Percentiles rank a stretch among this genome's conserved stretches.
Conservation (phyloP, 176 grass and related monocot species). For the Elymus sibiricus region DNA sequence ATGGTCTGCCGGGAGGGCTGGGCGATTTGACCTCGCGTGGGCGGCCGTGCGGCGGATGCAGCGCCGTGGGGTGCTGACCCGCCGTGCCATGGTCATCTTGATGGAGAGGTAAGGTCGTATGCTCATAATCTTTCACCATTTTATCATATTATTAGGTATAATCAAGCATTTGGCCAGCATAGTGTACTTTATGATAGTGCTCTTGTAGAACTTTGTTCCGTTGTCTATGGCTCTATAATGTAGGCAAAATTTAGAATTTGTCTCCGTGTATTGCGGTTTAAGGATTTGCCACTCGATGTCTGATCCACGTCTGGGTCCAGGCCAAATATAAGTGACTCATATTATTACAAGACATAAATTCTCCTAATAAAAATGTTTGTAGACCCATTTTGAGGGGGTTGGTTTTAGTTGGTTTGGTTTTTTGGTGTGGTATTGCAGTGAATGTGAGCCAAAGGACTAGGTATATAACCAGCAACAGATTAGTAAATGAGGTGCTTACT, state of each 20-base stretch:
- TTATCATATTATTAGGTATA: not conserved
- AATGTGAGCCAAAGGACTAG: not conserved
- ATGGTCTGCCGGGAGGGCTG: constrained; percentile 55
- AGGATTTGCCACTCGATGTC: not conserved
- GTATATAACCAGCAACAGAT: not conserved
- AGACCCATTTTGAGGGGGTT: not conserved
- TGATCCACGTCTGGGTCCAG: not conserved
- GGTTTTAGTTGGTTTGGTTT: not conserved
- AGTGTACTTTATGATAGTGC: not conserved
- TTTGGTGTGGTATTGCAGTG: not conserved
- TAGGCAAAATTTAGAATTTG: not conserved
- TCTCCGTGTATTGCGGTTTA: not conserved
- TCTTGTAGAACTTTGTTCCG: not conserved
- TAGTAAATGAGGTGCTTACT: not conserved
- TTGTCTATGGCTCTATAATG: not conserved
- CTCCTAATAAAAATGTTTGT: not conserved
- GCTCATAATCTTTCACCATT: not conserved
- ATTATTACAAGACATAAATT: not conserved
- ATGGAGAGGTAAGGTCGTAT: constrained; percentile 61
- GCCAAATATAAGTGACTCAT: not conserved
- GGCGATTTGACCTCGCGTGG: constrained; percentile 76
- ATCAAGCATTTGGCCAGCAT: not conserved
- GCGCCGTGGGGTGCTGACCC: constrained; percentile 50
- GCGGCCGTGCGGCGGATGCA: constrained; percentile 55
- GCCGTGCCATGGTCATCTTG: constrained; percentile 67